A percentile compares a stretch with the other conserved stretches of the same genome.
phyloP scores from a whole-genome alignment of 768 basidiomycete genomes.

The Xerocomus brunneocitrinus region DNA sequence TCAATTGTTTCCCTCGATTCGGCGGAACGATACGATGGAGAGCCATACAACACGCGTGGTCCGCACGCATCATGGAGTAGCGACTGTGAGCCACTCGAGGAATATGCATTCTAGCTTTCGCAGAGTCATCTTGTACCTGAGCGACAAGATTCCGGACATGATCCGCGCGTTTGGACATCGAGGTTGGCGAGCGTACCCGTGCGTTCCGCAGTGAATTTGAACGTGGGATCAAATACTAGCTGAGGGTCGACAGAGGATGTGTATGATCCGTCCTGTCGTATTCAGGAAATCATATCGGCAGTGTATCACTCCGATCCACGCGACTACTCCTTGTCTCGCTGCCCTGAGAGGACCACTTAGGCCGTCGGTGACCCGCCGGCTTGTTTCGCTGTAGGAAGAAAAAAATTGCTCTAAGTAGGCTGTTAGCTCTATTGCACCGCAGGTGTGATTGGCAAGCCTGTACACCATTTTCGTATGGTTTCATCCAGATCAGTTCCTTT shows the following conservation, averaged over 20 bases:
- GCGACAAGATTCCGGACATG: neutral
- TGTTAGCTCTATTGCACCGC: no score
- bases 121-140: neutral
- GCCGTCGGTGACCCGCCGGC: no score
- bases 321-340: neutral
- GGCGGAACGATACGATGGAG: neutral
- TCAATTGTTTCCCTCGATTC: no score
- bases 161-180: neutral
- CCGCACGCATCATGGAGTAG: neutral
- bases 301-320: neutral
- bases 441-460: no score
- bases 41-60: neutral
- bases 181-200: neutral
- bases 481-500: no score
- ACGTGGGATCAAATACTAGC: neutral
- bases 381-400: no score
- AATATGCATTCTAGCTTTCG: no score
- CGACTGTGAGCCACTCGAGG: neutral
- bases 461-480: no score
- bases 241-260: neutral
- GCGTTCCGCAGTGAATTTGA: neutral
- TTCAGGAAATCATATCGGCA: no score
- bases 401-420: no score
- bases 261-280: neutral
- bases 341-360: neutral